Evolutionary conservation across 2,329 filamentous ascomycete species (phyloP).

Genomic region (Neofusicoccum ribis): DNA sequence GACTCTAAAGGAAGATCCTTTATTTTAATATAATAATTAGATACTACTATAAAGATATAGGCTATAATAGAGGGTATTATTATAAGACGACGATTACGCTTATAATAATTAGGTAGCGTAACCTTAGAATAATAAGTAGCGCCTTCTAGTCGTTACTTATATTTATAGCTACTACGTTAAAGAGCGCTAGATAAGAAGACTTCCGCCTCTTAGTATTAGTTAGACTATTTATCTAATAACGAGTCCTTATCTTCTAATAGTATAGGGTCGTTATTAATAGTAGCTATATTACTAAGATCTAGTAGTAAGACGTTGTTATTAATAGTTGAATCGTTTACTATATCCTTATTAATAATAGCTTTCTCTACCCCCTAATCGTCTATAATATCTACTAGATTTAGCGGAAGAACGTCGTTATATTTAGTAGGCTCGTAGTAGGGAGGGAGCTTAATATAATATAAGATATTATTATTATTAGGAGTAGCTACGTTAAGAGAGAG

Average conservation of each 20-base stretch:
- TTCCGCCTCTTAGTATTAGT: neutral
- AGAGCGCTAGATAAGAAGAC: neutral
- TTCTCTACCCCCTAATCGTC: no score
- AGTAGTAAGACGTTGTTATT: no score
- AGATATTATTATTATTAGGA: neutral
- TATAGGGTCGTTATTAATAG: neutral
- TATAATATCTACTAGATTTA: no score
- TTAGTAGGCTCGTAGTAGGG: no score
- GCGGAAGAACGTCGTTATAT: no score
- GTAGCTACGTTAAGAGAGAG: neutral
- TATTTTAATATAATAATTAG: no score
- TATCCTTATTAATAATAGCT: no score
- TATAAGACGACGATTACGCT: neutral
- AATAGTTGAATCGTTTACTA: no score
- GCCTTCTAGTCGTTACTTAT: neutral
- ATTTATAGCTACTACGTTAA: neutral
- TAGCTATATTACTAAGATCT: neutral
- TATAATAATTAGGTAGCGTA: neutral
- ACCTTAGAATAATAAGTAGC: neutral
- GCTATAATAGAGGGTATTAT: neutral
- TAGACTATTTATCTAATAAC: neutral
- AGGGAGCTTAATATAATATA: no score
- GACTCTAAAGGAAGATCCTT: no score
- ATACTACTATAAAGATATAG: neutral
- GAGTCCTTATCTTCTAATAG: neutral